Evolutionary conservation across 2,329 filamentous ascomycete genomes (phyloP).

Genomic region (Aureobasidium leucospermi): DNA sequence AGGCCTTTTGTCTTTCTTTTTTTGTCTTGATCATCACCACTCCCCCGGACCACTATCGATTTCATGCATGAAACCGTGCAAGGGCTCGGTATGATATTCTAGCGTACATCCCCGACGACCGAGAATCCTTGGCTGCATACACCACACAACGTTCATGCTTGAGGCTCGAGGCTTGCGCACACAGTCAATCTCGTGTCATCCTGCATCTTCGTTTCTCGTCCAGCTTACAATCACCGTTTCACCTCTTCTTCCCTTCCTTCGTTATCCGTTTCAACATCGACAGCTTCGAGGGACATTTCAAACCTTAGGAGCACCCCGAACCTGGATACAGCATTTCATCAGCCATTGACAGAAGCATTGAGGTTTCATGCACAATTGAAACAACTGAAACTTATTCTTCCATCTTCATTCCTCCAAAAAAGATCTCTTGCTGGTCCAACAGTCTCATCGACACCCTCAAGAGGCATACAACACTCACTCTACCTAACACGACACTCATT

Average conservation of each 20-base stretch:
- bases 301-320: not conserved
- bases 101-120: slow-evolving; percentile 11
- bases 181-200: slow-evolving; percentile 7
- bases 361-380: slow-evolving; percentile 1
- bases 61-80: slow-evolving; percentile 12
- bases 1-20: slow-evolving; percentile 2
- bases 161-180: slow-evolving; percentile 5
- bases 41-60: slow-evolving; percentile 8
- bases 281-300: not conserved
- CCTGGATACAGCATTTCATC: not conserved
- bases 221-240: slow-evolving; percentile 10
- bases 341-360: not conserved
- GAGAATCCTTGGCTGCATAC: slow-evolving; percentile 11
- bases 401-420: not conserved
- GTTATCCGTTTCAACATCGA: not conserved
- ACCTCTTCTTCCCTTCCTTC: not conserved
- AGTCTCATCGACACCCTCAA: not conserved
- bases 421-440: not conserved
- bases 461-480: not conserved
- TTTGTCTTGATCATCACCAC: slow-evolving; percentile 3
- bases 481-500: not conserved
- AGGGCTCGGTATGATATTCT: slow-evolving; percentile 12
- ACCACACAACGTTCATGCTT: slow-evolving; percentile 13
- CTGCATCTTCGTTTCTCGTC: slow-evolving; percentile 7
- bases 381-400: not conserved